Evolutionary conservation across 2,329 filamentous ascomycete species (phyloP).

Genomic region (Penicillium sclerotiorum): DNA sequence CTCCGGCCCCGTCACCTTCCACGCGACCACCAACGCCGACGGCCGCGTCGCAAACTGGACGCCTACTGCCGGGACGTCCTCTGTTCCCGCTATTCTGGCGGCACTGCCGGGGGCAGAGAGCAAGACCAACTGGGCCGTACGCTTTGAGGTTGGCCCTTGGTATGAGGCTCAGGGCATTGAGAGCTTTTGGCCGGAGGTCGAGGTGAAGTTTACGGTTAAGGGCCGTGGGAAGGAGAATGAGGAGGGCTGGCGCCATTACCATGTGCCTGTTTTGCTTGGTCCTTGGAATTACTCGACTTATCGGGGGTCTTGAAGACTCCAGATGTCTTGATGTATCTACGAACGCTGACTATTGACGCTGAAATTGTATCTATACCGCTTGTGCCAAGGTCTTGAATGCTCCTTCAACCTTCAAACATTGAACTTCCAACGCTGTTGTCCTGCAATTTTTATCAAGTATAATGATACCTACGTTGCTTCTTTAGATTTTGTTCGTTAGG

Average conservation of each 20-base stretch:
- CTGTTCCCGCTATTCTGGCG: constrained; percentile 33
- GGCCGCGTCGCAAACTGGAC: constrained; percentile 51
- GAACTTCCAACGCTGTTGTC: too few relatives aligned
- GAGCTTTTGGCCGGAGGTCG: constrained; percentile 55
- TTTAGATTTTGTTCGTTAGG: too few relatives aligned
- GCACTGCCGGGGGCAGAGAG: constrained; percentile 39
- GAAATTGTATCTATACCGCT: too few relatives aligned
- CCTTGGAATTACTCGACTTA: constrained; percentile 57
- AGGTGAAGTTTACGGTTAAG: constrained; percentile 54
- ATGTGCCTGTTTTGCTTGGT: constrained; percentile 54
- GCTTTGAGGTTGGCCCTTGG: constrained; percentile 50
- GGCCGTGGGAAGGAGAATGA: constrained; percentile 42
- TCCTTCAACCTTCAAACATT: too few relatives aligned
- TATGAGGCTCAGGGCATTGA: constrained; percentile 51
- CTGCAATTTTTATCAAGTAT: too few relatives aligned
- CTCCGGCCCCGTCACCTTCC: constrained; percentile 34
- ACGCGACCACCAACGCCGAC: constrained; percentile 48
- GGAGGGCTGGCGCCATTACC: constrained; percentile 52
- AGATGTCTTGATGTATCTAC: neutral
- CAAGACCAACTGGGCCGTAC: constrained; percentile 50
- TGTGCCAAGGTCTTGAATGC: too few relatives aligned
- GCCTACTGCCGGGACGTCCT: constrained; percentile 25
- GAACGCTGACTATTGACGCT: neutral
- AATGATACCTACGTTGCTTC: too few relatives aligned
- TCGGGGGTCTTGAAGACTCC: constrained; percentile 45